phyloP scores from a whole-genome alignment of 768 basidiomycete genomes.

The Porphyrellus cyaneotinctus region DNA sequence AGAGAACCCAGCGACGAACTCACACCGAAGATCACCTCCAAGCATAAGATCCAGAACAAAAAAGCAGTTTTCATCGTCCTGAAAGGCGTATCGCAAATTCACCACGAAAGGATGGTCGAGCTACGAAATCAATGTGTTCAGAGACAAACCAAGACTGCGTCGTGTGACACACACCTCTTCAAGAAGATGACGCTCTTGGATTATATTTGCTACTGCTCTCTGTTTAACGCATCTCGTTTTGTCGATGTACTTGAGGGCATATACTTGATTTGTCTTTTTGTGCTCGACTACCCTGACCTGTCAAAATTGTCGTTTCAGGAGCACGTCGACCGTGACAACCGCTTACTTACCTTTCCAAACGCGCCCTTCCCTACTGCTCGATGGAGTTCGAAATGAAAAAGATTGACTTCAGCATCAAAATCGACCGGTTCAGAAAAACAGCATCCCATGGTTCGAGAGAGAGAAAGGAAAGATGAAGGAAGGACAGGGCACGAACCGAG shows the following conservation, averaged over 20 bases:
- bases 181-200: conserved; percentile 87
- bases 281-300: conserved; percentile 97
- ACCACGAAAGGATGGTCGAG: conserved; percentile 88
- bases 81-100: conserved; percentile 92
- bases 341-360: conserved; percentile 86
- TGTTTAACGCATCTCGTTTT: conserved; percentile 89
- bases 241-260: conserved; percentile 97
- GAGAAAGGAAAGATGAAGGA: conserved; percentile 31
- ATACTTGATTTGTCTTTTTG: conserved; percentile 87
- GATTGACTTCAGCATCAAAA: conserved; percentile 77
- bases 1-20: conserved; percentile 29
- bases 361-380: conserved; percentile 95
- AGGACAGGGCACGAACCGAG: conserved; percentile 17
- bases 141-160: conserved; percentile 5
- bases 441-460: conserved; percentile 52
- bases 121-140: conserved; percentile 32
- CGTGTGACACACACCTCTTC: conserved; percentile 68
- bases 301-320: conserved; percentile 2
- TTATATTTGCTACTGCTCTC: conserved; percentile 87
- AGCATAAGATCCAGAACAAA: conserved; percentile 97
- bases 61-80: conserved; percentile 97
- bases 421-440: conserved; percentile 74
- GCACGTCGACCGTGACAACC: neutral
- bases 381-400: conserved; percentile 96
- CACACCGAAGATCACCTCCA: conserved; percentile 90